phyloP scores from a whole-genome alignment of 768 basidiomycete genomes.

The Hygrocybe punicea region DNA sequence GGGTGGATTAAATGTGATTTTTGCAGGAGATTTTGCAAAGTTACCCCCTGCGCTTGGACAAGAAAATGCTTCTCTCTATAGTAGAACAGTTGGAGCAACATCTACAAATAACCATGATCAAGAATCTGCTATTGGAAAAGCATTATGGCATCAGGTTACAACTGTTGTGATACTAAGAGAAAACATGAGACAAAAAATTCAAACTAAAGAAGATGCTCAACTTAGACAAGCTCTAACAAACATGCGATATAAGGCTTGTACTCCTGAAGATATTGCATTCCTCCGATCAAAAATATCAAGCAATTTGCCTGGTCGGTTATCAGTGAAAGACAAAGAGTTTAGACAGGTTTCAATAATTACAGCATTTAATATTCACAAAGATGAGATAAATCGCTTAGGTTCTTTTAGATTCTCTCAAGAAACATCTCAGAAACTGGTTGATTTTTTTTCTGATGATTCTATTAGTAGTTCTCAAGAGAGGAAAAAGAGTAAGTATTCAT shows the following conservation, averaged over 20 bases:
- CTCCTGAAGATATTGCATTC: constrained; percentile 35
- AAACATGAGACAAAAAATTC: constrained; percentile 30
- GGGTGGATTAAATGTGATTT: constrained; percentile 37
- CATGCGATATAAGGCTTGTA: constrained; percentile 37
- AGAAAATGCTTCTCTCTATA: constrained; percentile 17
- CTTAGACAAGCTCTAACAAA: constrained; percentile 19
- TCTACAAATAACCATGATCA: constrained; percentile 9
- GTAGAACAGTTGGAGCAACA: constrained; percentile 4
- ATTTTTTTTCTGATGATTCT: constrained; percentile 27
- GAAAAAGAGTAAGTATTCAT: background rate
- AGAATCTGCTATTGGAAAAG: constrained; percentile 21
- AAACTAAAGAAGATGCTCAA: constrained; percentile 14
- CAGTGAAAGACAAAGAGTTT: constrained; percentile 20
- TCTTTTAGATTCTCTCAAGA: constrained; percentile 32
- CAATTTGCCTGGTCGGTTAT: constrained; percentile 1
- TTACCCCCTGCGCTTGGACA: constrained; percentile 13
- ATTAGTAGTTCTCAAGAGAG: background rate
- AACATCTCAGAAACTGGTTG: constrained; percentile 17
- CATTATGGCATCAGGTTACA: constrained; percentile 32
- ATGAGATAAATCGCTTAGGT: constrained; percentile 36
- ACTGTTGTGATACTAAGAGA: constrained; percentile 31
- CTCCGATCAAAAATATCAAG: constrained; percentile 25
- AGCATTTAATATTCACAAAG: constrained; percentile 34
- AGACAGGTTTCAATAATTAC: constrained; percentile 40
- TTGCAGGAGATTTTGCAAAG: constrained; percentile 41